Conservation (phyloP, 2,329 filamentous ascomycete species). For the Aspergillus latus region DNA sequence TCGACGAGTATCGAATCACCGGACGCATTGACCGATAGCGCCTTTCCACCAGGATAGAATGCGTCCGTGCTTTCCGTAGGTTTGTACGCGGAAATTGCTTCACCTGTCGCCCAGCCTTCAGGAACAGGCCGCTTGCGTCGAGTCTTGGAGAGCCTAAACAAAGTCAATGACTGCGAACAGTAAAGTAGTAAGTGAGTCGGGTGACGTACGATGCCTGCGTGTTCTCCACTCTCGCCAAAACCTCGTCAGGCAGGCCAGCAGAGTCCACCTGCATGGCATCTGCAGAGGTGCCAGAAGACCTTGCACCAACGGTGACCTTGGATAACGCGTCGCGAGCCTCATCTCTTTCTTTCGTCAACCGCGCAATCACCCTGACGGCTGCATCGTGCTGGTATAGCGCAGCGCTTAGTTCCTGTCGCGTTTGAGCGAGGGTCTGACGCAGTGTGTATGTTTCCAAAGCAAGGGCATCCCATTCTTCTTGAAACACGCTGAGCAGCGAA, state of each 20-base stretch:
- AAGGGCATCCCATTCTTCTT: conserved; percentile 96
- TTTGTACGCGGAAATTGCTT: conserved; percentile 65
- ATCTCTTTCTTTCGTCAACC: conserved; percentile 85
- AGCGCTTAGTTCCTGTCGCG: conserved; percentile 87
- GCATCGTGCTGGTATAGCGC: conserved; percentile 97
- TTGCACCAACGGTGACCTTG: conserved; percentile 71
- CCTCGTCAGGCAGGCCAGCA: conserved; percentile 69
- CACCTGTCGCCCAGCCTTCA: conserved; percentile 76
- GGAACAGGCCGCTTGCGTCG: conserved; percentile 88
- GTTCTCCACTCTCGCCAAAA: conserved; percentile 72
- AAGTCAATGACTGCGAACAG: conserved; percentile 19
- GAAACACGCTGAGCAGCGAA: conserved; percentile 87
- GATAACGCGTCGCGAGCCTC: conserved; percentile 88
- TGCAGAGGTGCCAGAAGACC: conserved; percentile 50
- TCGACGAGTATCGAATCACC: conserved; percentile 71
- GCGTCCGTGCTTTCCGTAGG: conserved; percentile 55
- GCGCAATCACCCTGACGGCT: conserved; percentile 90
- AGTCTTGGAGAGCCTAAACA: conserved; percentile 72
- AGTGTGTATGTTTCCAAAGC: conserved; percentile 89
- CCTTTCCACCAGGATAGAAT: conserved; percentile 59
- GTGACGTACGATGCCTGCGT: conserved; percentile 72
- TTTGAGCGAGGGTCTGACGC: conserved; percentile 84
- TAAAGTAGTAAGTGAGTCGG: background rate
- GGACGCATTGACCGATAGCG: conserved; percentile 58
- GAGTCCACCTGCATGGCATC: conserved; percentile 94